Evolutionary conservation across 371 early-diverging fungal genomes (phyloP).

Genomic region (Syncephalastrum contaminatum): DNA sequence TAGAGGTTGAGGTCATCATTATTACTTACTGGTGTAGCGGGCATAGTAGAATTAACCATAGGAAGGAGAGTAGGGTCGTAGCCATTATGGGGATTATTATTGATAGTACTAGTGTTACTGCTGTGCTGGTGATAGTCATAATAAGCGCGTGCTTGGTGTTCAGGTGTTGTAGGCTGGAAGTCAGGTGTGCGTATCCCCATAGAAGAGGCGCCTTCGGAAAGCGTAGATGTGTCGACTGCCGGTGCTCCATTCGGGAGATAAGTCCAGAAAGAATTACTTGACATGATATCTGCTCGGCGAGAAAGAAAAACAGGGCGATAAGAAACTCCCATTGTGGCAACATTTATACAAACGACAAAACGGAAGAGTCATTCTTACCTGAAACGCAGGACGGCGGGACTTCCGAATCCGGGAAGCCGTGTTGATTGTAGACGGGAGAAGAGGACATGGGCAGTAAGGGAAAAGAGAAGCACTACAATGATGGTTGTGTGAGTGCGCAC

Average conservation of each 20-base stretch:
- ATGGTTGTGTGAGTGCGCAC: constrained; percentile 1
- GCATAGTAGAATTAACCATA: background rate
- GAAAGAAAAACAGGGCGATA: too few relatives aligned
- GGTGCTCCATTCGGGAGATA: too few relatives aligned
- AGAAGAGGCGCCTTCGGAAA: constrained; percentile 7
- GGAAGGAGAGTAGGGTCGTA: too few relatives aligned
- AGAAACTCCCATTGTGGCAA: too few relatives aligned
- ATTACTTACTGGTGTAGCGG: background rate
- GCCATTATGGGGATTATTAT: too few relatives aligned
- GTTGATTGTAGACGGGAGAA: background rate
- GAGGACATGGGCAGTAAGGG: background rate
- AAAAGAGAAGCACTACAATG: background rate
- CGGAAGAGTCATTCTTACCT: constrained; percentile 1
- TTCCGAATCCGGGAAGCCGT: constrained; percentile 6
- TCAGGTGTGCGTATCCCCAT: constrained; percentile 22
- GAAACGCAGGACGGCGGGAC: constrained; percentile 19
- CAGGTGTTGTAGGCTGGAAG: constrained; percentile 8
- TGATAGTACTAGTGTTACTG: too few relatives aligned
- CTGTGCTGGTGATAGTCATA: background rate
- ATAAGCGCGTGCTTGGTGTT: background rate
- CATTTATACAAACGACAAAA: too few relatives aligned
- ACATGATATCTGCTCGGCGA: too few relatives aligned
- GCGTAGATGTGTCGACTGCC: too few relatives aligned
- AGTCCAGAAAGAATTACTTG: too few relatives aligned
- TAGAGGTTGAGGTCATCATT: too few relatives aligned